phyloP scores from a whole-genome alignment of 495 filamentous ascomycete species.

The Venustampulla echinocandica region DNA sequence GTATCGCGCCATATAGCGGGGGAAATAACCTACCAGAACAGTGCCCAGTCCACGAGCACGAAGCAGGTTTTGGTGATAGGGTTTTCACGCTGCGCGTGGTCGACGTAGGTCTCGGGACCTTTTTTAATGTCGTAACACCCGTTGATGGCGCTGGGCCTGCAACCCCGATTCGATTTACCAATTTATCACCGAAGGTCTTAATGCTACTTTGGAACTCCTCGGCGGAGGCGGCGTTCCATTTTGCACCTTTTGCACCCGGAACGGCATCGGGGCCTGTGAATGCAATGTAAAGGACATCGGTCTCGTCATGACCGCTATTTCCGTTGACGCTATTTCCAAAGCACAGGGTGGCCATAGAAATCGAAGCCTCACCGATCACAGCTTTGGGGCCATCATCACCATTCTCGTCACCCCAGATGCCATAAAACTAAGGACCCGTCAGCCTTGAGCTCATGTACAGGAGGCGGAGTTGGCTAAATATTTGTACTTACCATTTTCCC shows the following conservation, averaged over 20 bases:
- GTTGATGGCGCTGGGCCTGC: background rate
- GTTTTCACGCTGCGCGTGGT: background rate
- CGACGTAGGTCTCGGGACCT: background rate
- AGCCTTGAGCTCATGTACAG: too few species aligned
- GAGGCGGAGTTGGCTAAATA: too few species aligned
- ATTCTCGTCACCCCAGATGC: slow-evolving; percentile 61
- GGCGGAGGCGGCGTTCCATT: slow-evolving; percentile 38
- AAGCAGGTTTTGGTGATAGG: too few species aligned
- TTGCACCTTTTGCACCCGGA: slow-evolving; percentile 37
- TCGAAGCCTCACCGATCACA: slow-evolving; percentile 47
- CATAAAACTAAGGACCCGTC: slow-evolving; percentile 39
- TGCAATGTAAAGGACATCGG: slow-evolving; percentile 48
- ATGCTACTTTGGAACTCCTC: slow-evolving; percentile 44
- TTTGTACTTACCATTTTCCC: background rate
- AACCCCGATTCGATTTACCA: background rate
- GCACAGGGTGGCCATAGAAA: slow-evolving; percentile 51
- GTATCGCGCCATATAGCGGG: background rate
- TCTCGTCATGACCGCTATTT: slow-evolving; percentile 39
- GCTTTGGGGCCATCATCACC: slow-evolving; percentile 28
- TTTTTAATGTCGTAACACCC: background rate
- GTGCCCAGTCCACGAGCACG: too few species aligned
- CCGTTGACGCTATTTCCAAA: slow-evolving; percentile 29
- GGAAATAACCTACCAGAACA: background rate
- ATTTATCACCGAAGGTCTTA: slow-evolving; percentile 33
- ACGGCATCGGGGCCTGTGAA: slow-evolving; percentile 43